Base-by-base conservation (phyloP, 495 filamentous ascomycete genomes). In the Alectoria sarmentosa region DNA sequence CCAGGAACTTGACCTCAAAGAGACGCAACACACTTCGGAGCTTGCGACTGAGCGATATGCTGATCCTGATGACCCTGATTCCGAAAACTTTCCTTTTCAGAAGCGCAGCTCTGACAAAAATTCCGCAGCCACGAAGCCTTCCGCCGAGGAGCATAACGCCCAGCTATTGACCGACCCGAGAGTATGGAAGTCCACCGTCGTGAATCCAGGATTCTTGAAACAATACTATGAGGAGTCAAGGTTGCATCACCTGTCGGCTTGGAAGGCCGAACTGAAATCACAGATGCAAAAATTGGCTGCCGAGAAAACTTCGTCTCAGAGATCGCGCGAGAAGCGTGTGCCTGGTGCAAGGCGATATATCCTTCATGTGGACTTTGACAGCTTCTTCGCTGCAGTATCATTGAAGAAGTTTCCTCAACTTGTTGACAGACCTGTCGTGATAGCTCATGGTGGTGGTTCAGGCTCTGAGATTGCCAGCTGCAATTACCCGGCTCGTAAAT, bases 381-480 rank as follows among this genome's bases (percentile, higher is more conserved):
- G 89, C 72, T 98, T 98, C 76, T 98, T 98, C 73, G 96, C 91
- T 46, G 90, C 94, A 0, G 91, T 98, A 1, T 96, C 93, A 0
- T 81, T 93, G 23, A 79, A 83, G 48, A 93, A 92, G 66, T 76
- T 77, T 58, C 92, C 92, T 0, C 85, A 94, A 36, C 88, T 85
- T 39, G 74, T 77, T 34, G 88, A 91, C 30, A 95, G 92, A 68
- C 94, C 94, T 3, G 88, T 90, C 41, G 93, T 90, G 14, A 87
- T 98, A 44, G 92, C 94, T 26, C 94, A 98, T 73, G 87, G 92
- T 26, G 81, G 80, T 34, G 92, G 92, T 0, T 83, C 85, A 46
- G 90, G 91, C 26, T 96, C 92, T 1, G 94, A 98, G 71, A 96
- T 98, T 67, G 94, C 94, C 11, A 96, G 92, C 63, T 98, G 94